phyloP scores from a whole-genome alignment of 2,329 filamentous ascomycete genomes.

The Dactylella cylindrospora region DNA sequence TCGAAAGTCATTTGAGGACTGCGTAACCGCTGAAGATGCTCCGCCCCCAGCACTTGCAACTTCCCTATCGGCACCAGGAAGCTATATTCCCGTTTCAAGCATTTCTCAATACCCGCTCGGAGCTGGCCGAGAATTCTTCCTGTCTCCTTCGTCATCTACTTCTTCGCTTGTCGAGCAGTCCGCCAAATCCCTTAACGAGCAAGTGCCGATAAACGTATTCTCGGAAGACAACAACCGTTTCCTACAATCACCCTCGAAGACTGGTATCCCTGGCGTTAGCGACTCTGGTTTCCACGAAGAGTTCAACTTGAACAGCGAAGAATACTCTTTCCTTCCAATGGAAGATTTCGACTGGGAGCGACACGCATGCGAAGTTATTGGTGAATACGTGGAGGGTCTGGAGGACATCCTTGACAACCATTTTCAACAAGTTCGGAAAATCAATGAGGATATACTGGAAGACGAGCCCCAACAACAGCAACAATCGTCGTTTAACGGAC shows the following conservation, averaged over 20 bases:
- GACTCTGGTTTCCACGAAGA: slow-evolving; percentile 45
- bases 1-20: slow-evolving; percentile 48
- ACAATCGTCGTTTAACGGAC: slow-evolving; percentile 10
- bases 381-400: slow-evolving; percentile 47
- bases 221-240: slow-evolving; percentile 46
- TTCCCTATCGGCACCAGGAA: slow-evolving; percentile 36
- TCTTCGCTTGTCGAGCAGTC: slow-evolving; percentile 47
- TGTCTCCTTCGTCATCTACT: slow-evolving; percentile 47
- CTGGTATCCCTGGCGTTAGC: slow-evolving; percentile 36
- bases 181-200: slow-evolving; percentile 44
- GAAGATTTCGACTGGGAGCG: slow-evolving; percentile 48
- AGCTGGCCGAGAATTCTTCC: slow-evolving; percentile 45
- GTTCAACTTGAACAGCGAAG: slow-evolving; percentile 46
- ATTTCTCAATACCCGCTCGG: slow-evolving; percentile 41
- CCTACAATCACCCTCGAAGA: slow-evolving; percentile 37
- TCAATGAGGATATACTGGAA: slow-evolving; percentile 43
- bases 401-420: slow-evolving; percentile 47
- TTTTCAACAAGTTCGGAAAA: slow-evolving; percentile 45
- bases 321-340: slow-evolving; percentile 48
- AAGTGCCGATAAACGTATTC: slow-evolving; percentile 46
- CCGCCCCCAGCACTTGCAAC: slow-evolving; percentile 42
- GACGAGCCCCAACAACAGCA: slow-evolving; percentile 24
- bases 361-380: slow-evolving; percentile 47
- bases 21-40: slow-evolving; percentile 47
- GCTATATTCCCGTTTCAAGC: slow-evolving; percentile 41